phyloP scores from a whole-genome alignment of 208 protist species.

The Trypanosoma scelopori region DNA sequence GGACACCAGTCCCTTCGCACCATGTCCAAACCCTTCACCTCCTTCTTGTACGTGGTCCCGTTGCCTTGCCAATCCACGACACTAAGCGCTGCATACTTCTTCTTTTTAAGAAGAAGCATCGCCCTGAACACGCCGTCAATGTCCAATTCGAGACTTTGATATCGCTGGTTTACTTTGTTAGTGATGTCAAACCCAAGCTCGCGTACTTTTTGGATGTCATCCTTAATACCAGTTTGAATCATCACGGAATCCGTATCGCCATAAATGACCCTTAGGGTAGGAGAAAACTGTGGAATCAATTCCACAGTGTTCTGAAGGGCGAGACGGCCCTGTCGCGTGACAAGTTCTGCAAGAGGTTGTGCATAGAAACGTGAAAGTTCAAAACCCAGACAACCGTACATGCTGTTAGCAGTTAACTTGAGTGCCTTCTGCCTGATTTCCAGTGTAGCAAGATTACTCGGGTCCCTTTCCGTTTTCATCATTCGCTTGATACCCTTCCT shows the following conservation, averaged over 20 bases:
- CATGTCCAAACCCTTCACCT: slow-evolving; percentile 99
- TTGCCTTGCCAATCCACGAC: slow-evolving; percentile 78
- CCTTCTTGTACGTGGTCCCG: slow-evolving; percentile 70
- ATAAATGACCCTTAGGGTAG: slow-evolving; percentile 93
- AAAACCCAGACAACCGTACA: slow-evolving; percentile 99
- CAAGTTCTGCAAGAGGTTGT: slow-evolving; percentile 97
- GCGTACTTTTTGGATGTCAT: slow-evolving; percentile 83
- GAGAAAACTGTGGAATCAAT: slow-evolving; percentile 89
- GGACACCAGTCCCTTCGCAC: slow-evolving; percentile 99
- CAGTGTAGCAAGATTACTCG: slow-evolving; percentile 77
- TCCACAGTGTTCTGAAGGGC: slow-evolving; percentile 95
- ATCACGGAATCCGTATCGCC: slow-evolving; percentile 99
- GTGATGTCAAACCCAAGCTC: slow-evolving; percentile 93
- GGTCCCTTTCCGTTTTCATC: slow-evolving; percentile 91
- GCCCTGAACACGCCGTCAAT: slow-evolving; percentile 99
- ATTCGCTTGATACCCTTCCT: slow-evolving; percentile 94
- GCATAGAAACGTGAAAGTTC: slow-evolving; percentile 98
- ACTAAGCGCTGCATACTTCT: slow-evolving; percentile 93
- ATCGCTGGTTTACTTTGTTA: slow-evolving; percentile 96
- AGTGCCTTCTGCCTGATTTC: slow-evolving; percentile 98
- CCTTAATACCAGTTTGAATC: slow-evolving; percentile 96
- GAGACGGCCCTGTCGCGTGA: slow-evolving; percentile 96
- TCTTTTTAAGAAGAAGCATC: slow-evolving; percentile 96
- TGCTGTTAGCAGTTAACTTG: slow-evolving; percentile 98
- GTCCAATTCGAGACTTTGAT: slow-evolving; percentile 98